Evolutionary conservation across 1,284 basidiomycete species (phyloP), one percentile per base, ranked within the genome.

Genomic region (Cryptococcus jaspeensis): DNA sequence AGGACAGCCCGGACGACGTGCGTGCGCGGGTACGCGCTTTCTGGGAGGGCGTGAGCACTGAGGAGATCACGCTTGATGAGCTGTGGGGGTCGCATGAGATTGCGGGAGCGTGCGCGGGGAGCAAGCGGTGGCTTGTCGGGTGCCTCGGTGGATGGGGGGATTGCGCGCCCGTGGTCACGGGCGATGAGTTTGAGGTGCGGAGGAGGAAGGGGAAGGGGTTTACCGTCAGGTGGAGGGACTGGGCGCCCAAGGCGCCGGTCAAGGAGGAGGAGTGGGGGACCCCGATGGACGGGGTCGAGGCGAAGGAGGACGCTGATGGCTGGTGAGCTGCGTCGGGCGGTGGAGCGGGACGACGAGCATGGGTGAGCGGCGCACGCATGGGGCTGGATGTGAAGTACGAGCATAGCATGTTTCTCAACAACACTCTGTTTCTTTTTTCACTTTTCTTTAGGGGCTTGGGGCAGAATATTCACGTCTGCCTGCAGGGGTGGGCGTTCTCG

Each of bases 71-170:
- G 58, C 77, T 88, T 60, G 82, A 84, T 51, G 86, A 90, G 62
- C 72, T 91, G 20, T 92, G 89, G 89, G 86, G 83, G 43, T 81
- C 84, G 55, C 75, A 78, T 5, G 80, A 84, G 5, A 75, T 91
- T 40, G 76, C 83, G 0, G 63, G 77, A 8, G 69, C 81, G n/a
- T 90, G 89, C 62, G 87, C 84, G 16, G 89, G 90, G 1, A 67
- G 63, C 39, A 75, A 74, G 63, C 56, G 76, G 36, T 67, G 66
- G 38, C 58, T 78, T 3, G 71, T 76, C 12, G 62, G 62, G 4
- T 62, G 60, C 6, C 62, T 78, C 15, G 76, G 76, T n/a, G 76
- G 76, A n/a, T 73, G 62, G 56, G 76, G 76, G 1, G 66, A 78
- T 58, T 72, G 72, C 50, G 50, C 69, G 9, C n/a, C 56, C 9